phyloP scores from a whole-genome alignment of 257 asterid species.

The Eucommia ulmoides region DNA sequence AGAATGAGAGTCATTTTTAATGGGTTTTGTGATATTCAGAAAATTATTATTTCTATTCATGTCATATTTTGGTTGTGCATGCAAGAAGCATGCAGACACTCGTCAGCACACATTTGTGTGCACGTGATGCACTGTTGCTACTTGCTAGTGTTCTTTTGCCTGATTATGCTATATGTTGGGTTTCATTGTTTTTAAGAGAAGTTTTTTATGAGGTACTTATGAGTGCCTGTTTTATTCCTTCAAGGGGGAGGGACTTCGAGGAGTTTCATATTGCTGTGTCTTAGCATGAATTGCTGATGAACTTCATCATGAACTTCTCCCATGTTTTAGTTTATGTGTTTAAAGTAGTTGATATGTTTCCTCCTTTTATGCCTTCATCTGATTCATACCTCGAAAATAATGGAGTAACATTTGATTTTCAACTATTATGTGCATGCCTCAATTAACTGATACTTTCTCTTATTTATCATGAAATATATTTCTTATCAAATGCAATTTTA shows the following conservation, averaged over 20 bases:
- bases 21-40: conserved; percentile 1
- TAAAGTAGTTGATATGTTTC: background rate
- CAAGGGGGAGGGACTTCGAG: no score
- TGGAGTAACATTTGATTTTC: background rate
- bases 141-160: background rate
- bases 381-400: background rate
- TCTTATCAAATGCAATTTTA: conserved; percentile 4
- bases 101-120: no score
- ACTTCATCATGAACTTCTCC: no score
- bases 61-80: background rate
- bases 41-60: background rate
- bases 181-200: background rate
- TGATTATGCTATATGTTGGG: background rate
- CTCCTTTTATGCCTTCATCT: background rate
- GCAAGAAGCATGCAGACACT: no score
- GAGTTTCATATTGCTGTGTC: no score
- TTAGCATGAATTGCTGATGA: no score
- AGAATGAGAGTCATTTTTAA: conserved; percentile 12
- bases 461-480: background rate
- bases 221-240: no score
- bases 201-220: no score
- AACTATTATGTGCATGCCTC: background rate
- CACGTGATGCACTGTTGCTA: background rate
- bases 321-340: no score
- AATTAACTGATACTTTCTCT: background rate